Evolutionary conservation across 225 moss, liverwort and hornwort species (phyloP), one percentile per base, ranked within the genome.

Genomic region (Polytrichum commune): DNA sequence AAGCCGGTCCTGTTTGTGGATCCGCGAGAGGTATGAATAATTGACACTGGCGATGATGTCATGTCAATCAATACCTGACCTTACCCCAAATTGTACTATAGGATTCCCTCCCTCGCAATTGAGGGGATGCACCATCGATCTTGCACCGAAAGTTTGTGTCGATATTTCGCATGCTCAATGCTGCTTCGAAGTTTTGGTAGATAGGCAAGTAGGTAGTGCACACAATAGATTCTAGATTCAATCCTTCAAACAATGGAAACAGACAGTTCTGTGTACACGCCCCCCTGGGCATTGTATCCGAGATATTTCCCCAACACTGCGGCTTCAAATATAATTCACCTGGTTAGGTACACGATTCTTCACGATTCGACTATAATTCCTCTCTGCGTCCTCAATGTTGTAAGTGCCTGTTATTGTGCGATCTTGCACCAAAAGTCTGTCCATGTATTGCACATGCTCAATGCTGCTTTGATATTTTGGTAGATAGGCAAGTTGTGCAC

Each of bases 1-100:
- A 76, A 82, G 23, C 78, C 89, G n/a, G 74, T 89, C n/a, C 84
- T 96, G 74, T 96, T 96, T 32, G 89, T 96, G 69, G 96, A 96
- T 76, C 96, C 96, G 8, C 90, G 96, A 72, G 96, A 96, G 77
- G 91, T 91, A 53, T 96, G 87, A 85, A 6, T 16, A 26, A 0
- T 3, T 16, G 46, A 46, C 13, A 46, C 46, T 46, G 13, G 13
- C 16, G 46, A 46, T 46, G 46, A 46, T 46, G 46, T 4, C 46
- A 46, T 46, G 13, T 46, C 46, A 46, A 46, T 4, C 30, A 30
- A 30, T 33, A 28, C 5, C 5, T 24, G 13, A n/a, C 4, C 7
- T 55, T 8, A 1, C 27, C 25, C 16, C 69, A 7, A 13, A 16
- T 29, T 73, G 64, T 66, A 73, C 28, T 30, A 66, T 73, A 73